These are phyloP conservation scores for Ceratobasidium sp. DNA, from an alignment of 1,284 basidiomycete genomes.

Conservation along the genomic window DNA sequence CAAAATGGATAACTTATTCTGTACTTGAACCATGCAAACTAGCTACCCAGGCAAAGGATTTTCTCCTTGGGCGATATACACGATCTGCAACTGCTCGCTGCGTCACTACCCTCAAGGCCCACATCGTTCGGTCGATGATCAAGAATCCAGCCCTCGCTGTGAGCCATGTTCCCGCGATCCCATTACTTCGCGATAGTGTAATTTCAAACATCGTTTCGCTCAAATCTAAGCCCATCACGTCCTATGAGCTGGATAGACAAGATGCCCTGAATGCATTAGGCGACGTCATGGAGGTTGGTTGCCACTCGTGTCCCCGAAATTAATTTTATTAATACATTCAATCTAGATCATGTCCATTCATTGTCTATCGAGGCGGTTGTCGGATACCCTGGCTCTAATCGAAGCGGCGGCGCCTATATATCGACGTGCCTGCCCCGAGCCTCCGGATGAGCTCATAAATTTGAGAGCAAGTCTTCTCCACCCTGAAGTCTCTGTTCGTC, in stretches of 20 bases:
- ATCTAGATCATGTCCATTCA: constrained; percentile 17
- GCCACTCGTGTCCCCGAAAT: not conserved
- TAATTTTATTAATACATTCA: not conserved
- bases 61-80: not conserved
- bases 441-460: not conserved
- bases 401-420: not conserved
- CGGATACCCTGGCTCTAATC: not conserved
- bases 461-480: constrained; percentile 2
- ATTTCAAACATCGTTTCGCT: not conserved
- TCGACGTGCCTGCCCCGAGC: constrained; percentile 8
- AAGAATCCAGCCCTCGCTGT: not conserved
- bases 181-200: not conserved
- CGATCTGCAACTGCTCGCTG: constrained; percentile 11
- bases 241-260: not conserved
- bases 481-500: constrained; percentile 8
- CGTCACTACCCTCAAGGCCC: not conserved
- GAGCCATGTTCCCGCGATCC: not conserved
- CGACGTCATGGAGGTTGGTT: not conserved
- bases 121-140: not conserved
- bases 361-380: not conserved
- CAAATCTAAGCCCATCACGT: not conserved
- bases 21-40: constrained; percentile 25
- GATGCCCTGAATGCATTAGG: not conserved
- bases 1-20: constrained; percentile 8
- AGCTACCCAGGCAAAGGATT: constrained; percentile 6